Evolutionary conservation across 2,329 filamentous ascomycete genomes (phyloP), one percentile per base, ranked within the genome.

Genomic region (Penicillium sclerotigenum): DNA sequence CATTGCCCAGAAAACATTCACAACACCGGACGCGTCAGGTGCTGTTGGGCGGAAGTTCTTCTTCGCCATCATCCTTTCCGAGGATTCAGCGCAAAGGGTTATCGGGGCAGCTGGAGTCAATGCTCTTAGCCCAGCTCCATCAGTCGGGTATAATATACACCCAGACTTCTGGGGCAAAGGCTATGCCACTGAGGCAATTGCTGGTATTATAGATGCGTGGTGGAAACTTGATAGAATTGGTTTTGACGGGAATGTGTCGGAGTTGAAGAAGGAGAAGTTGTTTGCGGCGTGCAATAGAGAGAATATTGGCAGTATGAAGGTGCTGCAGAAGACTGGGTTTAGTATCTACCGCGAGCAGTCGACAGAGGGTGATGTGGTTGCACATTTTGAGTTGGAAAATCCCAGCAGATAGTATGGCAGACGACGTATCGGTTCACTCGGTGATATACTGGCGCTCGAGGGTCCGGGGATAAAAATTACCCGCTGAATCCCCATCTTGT

Each of bases 91-190:
- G 0, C 43, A 61, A 24, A 62, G 46, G 18, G 58, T 65, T 4
- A 60, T 65, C 18, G 65, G 65, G 3, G 38, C 34, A 2, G 55
- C 64, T 13, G 60, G 63, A 5, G 52, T 68, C 7, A 68, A 66
- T 51, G 22, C 58, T 5, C 57, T 62, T 18, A 22, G 37, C 6
- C 64, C 59, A 5, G 50, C 57, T 1, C 60, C 60, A 3, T 65
- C 65, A 1, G 37, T 68, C 22, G 66, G 66, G 40, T 68, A 66
- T 29, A 53, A 59, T 20, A 54, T 67, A 8, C 66, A 68, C 38
- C 66, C 66, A 1, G 61, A 61, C 16, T 62, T 52, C 24, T 69
- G 66, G 66, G 61, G 65, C 0, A 63, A 58, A 29, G 65, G 66
- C 9, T 68, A 61, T 31, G 54, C 57, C 26, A 66, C 56, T 11